Evolutionary conservation across 2,329 filamentous ascomycete genomes (phyloP).

Genomic region (Lecanoromycetidae sp.): DNA sequence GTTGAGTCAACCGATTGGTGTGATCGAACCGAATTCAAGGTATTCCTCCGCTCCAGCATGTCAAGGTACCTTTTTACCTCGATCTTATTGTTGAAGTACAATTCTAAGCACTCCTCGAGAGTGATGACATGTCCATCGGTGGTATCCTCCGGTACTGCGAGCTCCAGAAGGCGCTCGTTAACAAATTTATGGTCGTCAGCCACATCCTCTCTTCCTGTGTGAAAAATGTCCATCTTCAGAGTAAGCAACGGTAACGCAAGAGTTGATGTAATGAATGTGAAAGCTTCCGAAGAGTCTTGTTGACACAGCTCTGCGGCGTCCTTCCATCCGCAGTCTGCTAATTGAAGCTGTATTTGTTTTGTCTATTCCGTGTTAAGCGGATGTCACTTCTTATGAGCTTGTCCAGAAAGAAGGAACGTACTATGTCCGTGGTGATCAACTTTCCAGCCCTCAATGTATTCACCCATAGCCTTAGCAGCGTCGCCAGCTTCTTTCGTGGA

Average conservation of each 20-base stretch:
- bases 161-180: constrained; percentile 78
- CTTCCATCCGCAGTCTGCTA: constrained; percentile 78
- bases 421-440: constrained; percentile 73
- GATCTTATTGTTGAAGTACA: constrained; percentile 88
- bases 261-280: constrained; percentile 84
- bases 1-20: constrained; percentile 15
- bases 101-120: constrained; percentile 81
- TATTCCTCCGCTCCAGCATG: constrained; percentile 45
- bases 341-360: constrained; percentile 64
- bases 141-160: constrained; percentile 70
- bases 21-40: constrained; percentile 27
- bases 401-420: constrained; percentile 28
- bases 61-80: constrained; percentile 68
- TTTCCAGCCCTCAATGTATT: constrained; percentile 79
- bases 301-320: constrained; percentile 68
- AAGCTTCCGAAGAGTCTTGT: constrained; percentile 92
- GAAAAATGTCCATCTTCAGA: constrained; percentile 87
- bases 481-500: constrained; percentile 59
- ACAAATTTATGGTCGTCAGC: constrained; percentile 89
- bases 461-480: constrained; percentile 76
- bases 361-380: constrained; percentile 42
- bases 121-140: constrained; percentile 57
- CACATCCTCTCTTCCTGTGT: constrained; percentile 71
- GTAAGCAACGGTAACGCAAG: constrained; percentile 78
- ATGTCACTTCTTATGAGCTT: constrained; percentile 8